Evolutionary conservation across 306 rosid species (phyloP), one percentile per base, ranked within the genome.

Genomic region (Purshia tridentata): DNA sequence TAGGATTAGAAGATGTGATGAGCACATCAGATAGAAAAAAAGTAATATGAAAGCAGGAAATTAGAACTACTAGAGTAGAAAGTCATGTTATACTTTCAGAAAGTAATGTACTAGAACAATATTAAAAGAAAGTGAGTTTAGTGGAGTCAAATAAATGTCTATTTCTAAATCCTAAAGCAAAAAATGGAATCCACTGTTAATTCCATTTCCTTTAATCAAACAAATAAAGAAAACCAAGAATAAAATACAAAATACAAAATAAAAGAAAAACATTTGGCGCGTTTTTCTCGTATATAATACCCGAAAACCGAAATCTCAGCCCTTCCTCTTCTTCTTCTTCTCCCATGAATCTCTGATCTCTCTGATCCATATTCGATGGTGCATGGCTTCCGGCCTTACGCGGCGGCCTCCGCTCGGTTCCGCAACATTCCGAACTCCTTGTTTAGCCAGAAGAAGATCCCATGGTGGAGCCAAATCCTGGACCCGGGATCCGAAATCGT

Each of bases 401-500:
- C 72, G 3, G 57, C 58, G 4, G 72, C 59, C 52, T 74, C 92
- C 0, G 62, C 88, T 6, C 80, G 72, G 4, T 78, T 92, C 62
- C 75, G 77, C 8, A 69, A 8, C 59, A 76, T 89, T 71, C 71
- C 86, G 0, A 80, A 64, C 56, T 76, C 97, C 8, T 69, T 89
- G 75, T 79, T 87, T 4, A 82, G 89, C 0, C 57, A 90, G 2
- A 80, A 69, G 57, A 82, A 88, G 41, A 89, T 84, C 1, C 93
- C 92, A 1, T 86, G 92, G 96, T 89, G 97, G 97, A 67, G 82
- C 77, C 88, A 91, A 40, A 87, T 90, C 41, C 80, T 78, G 0
- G 85, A 89, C 55, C 97, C 98, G 4, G 84, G 87, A 0, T 89
- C 97, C 15, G 73, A 67, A 8, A 67, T 82, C 53, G 80, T 91